Evolutionary conservation across 1,139 yeast species (phyloP).

Genomic region (Blastobotrys elegans): DNA sequence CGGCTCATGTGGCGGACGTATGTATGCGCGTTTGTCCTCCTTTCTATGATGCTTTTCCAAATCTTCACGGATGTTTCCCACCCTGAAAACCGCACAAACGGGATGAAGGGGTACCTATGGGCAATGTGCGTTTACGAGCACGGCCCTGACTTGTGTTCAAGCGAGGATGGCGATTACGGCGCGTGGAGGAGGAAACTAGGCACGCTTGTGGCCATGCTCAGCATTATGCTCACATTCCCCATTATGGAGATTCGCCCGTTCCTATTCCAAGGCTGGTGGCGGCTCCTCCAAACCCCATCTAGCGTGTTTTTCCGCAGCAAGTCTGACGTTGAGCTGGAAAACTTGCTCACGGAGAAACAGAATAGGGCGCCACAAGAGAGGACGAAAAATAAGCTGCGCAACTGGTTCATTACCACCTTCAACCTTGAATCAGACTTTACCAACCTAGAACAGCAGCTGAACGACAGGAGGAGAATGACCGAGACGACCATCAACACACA

Average conservation of each 20-base stretch:
- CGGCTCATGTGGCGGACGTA: constrained; percentile 21
- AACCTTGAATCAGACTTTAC: background rate
- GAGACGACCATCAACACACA: background rate
- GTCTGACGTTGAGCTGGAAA: background rate
- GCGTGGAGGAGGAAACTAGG: constrained; percentile 1
- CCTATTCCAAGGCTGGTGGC: constrained; percentile 10
- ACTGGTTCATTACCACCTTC: constrained; percentile 3
- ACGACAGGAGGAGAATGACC: constrained; percentile 4
- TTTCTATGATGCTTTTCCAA: constrained; percentile 15
- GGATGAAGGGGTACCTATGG: constrained; percentile 3
- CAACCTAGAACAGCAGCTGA: constrained; percentile 2
- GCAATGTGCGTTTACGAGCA: constrained; percentile 5
- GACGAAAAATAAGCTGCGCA: background rate
- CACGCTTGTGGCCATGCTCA: background rate
- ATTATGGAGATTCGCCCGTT: constrained; percentile 9
- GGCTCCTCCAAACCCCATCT: constrained; percentile 1
- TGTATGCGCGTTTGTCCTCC: constrained; percentile 16
- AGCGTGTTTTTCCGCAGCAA: constrained; percentile 2
- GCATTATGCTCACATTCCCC: constrained; percentile 4
- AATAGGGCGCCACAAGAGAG: background rate
- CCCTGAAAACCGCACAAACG: constrained; percentile 3
- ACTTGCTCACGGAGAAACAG: background rate
- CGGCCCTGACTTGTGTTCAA: background rate
- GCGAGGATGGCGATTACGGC: background rate
- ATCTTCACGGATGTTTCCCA: background rate